A percentile compares a stretch with the other conserved stretches of the same genome.
Conservation (phyloP, 257 asterid genomes). For the Gynochthodes officinalis region DNA sequence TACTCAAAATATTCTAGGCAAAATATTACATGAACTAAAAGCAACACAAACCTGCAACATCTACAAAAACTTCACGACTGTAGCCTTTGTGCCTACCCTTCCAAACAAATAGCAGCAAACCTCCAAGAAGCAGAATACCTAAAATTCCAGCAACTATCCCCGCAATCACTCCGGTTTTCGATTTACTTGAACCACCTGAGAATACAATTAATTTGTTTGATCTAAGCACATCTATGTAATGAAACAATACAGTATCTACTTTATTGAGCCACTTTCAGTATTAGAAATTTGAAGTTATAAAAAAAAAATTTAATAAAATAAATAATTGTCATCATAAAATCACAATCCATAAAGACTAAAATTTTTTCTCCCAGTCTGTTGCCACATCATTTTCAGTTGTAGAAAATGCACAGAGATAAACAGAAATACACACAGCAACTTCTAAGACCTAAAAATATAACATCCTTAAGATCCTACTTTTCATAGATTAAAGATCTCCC, state of each 20-base stretch:
- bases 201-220: constrained; percentile 12
- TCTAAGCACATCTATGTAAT: not conserved
- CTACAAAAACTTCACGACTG: constrained; percentile 74
- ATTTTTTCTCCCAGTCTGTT: not conserved
- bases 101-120: constrained; percentile 56
- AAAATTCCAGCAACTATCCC: constrained; percentile 65
- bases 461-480: not conserved
- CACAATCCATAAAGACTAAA: not conserved
- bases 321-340: not conserved
- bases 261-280: not conserved
- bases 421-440: not conserved
- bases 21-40: not conserved
- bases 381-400: not conserved
- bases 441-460: not conserved
- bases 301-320: not conserved
- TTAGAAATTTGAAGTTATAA: not conserved
- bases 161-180: constrained; percentile 53
- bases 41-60: constrained; percentile 69
- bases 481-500: not conserved
- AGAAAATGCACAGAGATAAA: not conserved
- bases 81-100: constrained; percentile 50
- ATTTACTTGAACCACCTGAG: constrained; percentile 62
- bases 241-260: not conserved
- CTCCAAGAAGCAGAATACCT: constrained; percentile 59
- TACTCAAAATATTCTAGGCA: not conserved